Percentiles rank a stretch among this genome's conserved stretches.
Evolutionary conservation across 169 alveolate species (phyloP).

Genomic region (Cryptosporidium canis): DNA sequence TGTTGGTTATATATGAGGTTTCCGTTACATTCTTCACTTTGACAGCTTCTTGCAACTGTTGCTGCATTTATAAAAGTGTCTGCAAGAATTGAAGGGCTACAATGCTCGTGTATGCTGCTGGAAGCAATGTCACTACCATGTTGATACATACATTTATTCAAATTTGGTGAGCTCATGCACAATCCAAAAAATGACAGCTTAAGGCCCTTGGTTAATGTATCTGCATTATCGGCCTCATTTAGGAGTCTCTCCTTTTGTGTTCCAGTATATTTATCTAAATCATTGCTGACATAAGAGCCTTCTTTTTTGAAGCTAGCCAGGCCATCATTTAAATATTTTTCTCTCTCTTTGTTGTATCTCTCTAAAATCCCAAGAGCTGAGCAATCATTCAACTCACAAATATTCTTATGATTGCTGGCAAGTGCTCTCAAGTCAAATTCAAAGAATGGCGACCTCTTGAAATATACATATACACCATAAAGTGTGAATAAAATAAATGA

Average conservation of each 20-base stretch:
- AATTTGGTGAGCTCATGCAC: conserved; percentile 7
- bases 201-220: neutral
- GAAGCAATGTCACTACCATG: neutral
- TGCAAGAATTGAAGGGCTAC: conserved; percentile 26
- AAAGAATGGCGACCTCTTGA: conserved; percentile 8
- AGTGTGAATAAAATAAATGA: conserved; percentile 16
- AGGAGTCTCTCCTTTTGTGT: neutral
- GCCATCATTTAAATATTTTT: neutral
- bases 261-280: neutral
- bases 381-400: neutral
- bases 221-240: neutral
- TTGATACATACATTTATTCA: neutral
- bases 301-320: neutral
- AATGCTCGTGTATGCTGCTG: neutral
- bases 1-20: neutral
- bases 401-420: neutral
- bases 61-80: conserved; percentile 57
- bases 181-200: conserved; percentile 60
- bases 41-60: neutral
- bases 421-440: conserved; percentile 4
- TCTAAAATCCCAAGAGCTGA: neutral
- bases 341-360: conserved; percentile 28
- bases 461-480: conserved; percentile 48
- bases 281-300: neutral
- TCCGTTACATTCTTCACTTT: neutral